Conservation (phyloP, 139 green algal genomes). For the Chlorella sp. region DNA sequence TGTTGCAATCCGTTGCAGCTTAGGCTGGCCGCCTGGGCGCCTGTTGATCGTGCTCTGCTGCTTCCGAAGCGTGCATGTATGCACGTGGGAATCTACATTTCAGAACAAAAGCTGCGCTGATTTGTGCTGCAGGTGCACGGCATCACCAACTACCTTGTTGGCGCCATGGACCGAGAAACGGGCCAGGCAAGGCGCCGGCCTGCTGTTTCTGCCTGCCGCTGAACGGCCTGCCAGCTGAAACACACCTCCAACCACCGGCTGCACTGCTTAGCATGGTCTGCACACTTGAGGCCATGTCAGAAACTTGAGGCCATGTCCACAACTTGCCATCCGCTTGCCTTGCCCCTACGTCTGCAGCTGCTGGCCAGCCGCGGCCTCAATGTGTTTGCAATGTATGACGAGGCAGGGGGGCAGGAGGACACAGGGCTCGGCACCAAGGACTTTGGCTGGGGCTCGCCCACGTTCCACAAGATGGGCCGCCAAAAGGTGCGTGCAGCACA, state of each 20-base stretch:
- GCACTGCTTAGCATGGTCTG: neutral
- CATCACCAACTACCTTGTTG: slow-evolving; percentile 59
- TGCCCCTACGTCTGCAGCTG: slow-evolving; percentile 33
- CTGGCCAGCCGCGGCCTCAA: slow-evolving; percentile 65
- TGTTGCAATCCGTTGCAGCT: no score
- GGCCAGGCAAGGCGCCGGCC: neutral
- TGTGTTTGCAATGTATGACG: slow-evolving; percentile 83
- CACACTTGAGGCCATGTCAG: no score
- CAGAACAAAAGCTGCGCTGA: no score
- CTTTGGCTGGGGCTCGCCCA: slow-evolving; percentile 90
- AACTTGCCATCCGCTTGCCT: no score
- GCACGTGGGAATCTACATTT: no score
- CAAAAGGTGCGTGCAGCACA: slow-evolving; percentile 90
- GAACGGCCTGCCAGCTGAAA: neutral
- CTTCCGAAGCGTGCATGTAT: no score
- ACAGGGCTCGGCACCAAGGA: slow-evolving; percentile 56
- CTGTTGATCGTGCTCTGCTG: no score
- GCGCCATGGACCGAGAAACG: slow-evolving; percentile 34
- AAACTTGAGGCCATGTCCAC: no score
- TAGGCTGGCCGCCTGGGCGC: no score
- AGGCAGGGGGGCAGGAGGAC: neutral
- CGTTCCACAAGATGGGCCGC: slow-evolving; percentile 94
- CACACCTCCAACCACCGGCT: neutral
- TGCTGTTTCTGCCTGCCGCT: neutral
- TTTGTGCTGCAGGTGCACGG: slow-evolving; percentile 32